A percentile compares a stretch with the other conserved stretches of the same genome.
Evolutionary conservation across 2,329 filamentous ascomycete species (phyloP).

Genomic region (Beauveria sp.): DNA sequence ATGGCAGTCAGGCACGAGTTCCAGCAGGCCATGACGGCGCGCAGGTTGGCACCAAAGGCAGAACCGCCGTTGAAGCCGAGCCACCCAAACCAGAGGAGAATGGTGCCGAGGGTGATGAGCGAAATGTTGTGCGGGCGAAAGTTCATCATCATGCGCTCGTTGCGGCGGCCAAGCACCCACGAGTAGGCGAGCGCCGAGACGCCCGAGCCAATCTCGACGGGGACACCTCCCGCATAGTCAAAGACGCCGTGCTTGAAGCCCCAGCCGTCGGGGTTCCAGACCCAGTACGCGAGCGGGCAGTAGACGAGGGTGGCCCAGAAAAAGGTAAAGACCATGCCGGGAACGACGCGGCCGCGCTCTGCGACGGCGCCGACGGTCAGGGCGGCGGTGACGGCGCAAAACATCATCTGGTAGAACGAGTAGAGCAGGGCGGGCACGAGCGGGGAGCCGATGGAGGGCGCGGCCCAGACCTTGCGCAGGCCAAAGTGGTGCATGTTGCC

Average conservation of each 20-base stretch:
- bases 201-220: slow-evolving; percentile 94
- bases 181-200: slow-evolving; percentile 92
- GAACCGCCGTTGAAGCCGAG: slow-evolving; percentile 98
- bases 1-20: slow-evolving; percentile 91
- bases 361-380: slow-evolving; percentile 89
- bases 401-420: slow-evolving; percentile 98
- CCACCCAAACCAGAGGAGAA: slow-evolving; percentile 98
- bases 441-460: slow-evolving; percentile 80
- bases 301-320: slow-evolving; percentile 97
- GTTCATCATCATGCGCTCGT: slow-evolving; percentile 99
- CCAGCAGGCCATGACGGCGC: slow-evolving; percentile 95
- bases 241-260: slow-evolving; percentile 82
- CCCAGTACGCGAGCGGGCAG: slow-evolving; percentile 94
- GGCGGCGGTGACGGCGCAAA: slow-evolving; percentile 85
- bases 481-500: slow-evolving; percentile 87
- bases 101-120: slow-evolving; percentile 88
- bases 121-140: slow-evolving; percentile 99
- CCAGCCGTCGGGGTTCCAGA: slow-evolving; percentile 94
- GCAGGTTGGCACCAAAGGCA: slow-evolving; percentile 85
- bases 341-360: slow-evolving; percentile 86
- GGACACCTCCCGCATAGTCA: slow-evolving; percentile 93
- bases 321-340: slow-evolving; percentile 92
- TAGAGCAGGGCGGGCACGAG: slow-evolving; percentile 86
- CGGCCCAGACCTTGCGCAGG: slow-evolving; percentile 72
- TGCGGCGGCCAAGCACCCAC: slow-evolving; percentile 87